Base-by-base conservation (phyloP, 1,284 basidiomycete species). In the Psilocybe mexicana region DNA sequence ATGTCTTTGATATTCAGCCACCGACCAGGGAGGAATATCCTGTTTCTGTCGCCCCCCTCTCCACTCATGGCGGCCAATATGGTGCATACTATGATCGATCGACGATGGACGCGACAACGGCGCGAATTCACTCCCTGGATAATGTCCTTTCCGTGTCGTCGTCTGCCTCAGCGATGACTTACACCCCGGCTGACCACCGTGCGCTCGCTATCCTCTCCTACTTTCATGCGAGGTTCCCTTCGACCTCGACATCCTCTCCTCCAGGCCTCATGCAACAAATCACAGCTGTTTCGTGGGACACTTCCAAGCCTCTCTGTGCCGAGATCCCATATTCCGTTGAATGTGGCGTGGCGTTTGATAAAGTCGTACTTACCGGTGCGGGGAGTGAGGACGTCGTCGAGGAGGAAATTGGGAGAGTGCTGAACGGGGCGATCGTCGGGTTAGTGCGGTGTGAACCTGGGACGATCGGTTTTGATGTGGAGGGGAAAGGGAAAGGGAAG, bases 351-450 rank as follows among this genome's bases (percentile, higher is more conserved):
- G 82, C 84, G 0, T 74, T 95, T 43, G 82, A 88, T 57, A 76
- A 74, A 18, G 75, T 94, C 24, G 72, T 87, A 46, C 74, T 96
- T 33, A 74, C 79, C 0, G 92, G 92, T 6, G 77, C 88, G 11
- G 91, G 90, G 2, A 76, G 78, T 11, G 91, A 94, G 63, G 92
- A 94, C 59, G 85, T 94, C 51, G 79, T 86, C 0, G 77, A 76
- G 2, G 75, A 79, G 6, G 93, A 94, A 70, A 72, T 92, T 26
- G 72, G 74, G 0, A 75, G 83, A 2, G 93, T 93, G 0, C 75
- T 98, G 45, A 94, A 94, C 62, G 90, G 91, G 0, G 85, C 88
- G 0, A 65, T 98, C 24, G 92, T 97, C 6, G 94, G 83, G 0
- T 79, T 96, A 3, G 77, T 93, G 6, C 72, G 71, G 7, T 79